A percentile compares a stretch with the other conserved stretches of the same genome.
These are phyloP conservation scores for Mycena epipterygia DNA, from an alignment of 768 basidiomycete genomes.

Conservation along the genomic window DNA sequence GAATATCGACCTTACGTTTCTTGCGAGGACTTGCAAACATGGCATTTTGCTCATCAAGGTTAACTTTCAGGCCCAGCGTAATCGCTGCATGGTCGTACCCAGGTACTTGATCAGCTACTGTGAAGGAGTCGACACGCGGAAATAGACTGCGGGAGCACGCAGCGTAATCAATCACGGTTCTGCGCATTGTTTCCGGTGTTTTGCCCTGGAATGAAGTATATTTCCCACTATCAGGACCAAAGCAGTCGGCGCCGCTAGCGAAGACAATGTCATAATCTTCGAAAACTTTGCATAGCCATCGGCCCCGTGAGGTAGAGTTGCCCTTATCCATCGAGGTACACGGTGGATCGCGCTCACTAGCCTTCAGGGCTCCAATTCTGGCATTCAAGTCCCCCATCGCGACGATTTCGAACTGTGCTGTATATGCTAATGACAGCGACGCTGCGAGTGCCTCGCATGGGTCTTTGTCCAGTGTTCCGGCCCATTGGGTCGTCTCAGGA, in stretches of 20 bases:
- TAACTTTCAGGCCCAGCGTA: too few species aligned
- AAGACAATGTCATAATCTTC: not conserved
- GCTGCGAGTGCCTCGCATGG: too few species aligned
- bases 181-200: not conserved
- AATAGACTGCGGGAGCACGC: not conserved
- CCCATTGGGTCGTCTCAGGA: too few species aligned
- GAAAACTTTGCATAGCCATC: not conserved
- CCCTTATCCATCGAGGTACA: not conserved
- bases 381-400: constrained; percentile 14
- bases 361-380: not conserved
- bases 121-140: not conserved
- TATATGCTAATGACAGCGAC: too few species aligned
- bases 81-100: too few species aligned
- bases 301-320: not conserved
- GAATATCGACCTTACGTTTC: too few species aligned
- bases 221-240: constrained; percentile 8
- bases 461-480: too few species aligned
- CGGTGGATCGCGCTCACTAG: not conserved
- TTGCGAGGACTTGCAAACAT: too few species aligned
- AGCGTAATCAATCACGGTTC: constrained; percentile 18
- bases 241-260: not conserved
- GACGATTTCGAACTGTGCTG: too few species aligned
- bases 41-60: too few species aligned
- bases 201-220: constrained; percentile 22
- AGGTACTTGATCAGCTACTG: not conserved